These are phyloP conservation scores for Cupressus sempervirens DNA, from an alignment of 75 land plant genomes.

Conservation along the genomic window DNA sequence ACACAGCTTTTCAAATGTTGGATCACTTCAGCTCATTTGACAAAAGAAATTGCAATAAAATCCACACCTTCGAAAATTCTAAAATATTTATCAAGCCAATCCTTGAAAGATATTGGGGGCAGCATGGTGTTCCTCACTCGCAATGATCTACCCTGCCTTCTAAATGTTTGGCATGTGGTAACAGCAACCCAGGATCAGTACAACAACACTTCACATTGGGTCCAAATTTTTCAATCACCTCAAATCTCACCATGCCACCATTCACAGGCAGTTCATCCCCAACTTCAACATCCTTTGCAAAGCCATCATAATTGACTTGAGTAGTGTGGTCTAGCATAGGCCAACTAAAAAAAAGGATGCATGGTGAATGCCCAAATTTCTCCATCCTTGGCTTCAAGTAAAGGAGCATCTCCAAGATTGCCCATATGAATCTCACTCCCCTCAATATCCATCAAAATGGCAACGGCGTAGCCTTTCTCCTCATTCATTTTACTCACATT, in stretches of 20 bases:
- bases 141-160: slow-evolving; percentile 84
- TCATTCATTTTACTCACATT: slow-evolving; percentile 75
- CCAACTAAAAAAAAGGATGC: slow-evolving; percentile 54
- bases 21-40: slow-evolving; percentile 94
- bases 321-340: slow-evolving; percentile 67
- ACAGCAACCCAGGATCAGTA: slow-evolving; percentile 89
- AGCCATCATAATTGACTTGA: slow-evolving; percentile 89
- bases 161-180: slow-evolving; percentile 96
- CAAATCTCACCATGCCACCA: slow-evolving; percentile 99
- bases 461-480: slow-evolving; percentile 87
- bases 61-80: slow-evolving; percentile 95
- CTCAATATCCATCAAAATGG: slow-evolving; percentile 97
- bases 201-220: slow-evolving; percentile 96
- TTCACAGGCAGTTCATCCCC: slow-evolving; percentile 96
- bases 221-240: slow-evolving; percentile 87
- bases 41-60: slow-evolving; percentile 97
- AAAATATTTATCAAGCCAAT: slow-evolving; percentile 98
- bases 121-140: slow-evolving; percentile 97
- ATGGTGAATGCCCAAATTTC: slow-evolving; percentile 93
- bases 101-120: slow-evolving; percentile 97
- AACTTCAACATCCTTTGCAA: slow-evolving; percentile 88
- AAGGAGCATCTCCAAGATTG: slow-evolving; percentile 75
- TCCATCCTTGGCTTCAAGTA: slow-evolving; percentile 95
- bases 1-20: slow-evolving; percentile 93
- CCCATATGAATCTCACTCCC: slow-evolving; percentile 99